A percentile compares a stretch with the other conserved stretches of the same genome.
Conservation (phyloP, 192 early-diverging fungal species). For the Coemansia sp. region DNA sequence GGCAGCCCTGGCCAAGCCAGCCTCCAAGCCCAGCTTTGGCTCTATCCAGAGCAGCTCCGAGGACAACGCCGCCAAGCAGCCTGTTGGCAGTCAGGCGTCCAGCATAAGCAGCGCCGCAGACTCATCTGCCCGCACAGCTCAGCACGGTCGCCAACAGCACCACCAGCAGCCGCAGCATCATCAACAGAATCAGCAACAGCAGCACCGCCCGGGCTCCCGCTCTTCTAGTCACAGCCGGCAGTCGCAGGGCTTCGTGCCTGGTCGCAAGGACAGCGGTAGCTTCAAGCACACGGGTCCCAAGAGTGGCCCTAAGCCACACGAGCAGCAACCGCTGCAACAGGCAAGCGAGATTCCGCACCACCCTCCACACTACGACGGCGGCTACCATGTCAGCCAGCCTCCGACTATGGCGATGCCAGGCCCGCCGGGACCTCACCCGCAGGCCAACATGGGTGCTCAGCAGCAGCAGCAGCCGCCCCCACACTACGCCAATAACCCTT, state of each 20-base stretch:
- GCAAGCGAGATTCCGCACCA: constrained; percentile 14
- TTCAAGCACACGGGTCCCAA: constrained; percentile 43
- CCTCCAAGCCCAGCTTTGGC: constrained; percentile 56
- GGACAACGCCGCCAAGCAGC: constrained; percentile 19
- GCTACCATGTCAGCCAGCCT: constrained; percentile 21
- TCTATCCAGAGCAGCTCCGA: constrained; percentile 34
- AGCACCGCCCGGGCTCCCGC: constrained; percentile 52
- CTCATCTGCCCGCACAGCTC: constrained; percentile 5
- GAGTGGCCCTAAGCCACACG: constrained; percentile 34
- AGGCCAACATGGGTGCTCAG: constrained; percentile 22
- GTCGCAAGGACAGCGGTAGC: constrained; percentile 33
- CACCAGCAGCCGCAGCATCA: constrained; percentile 25
- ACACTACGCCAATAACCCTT: constrained; percentile 39
- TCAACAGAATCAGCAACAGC: constrained; percentile 32
- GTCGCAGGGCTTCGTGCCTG: constrained; percentile 33
- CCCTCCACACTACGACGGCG: constrained; percentile 11
- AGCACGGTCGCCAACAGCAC: constrained; percentile 35
- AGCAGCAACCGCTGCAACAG: constrained; percentile 10
- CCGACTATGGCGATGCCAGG: constrained; percentile 28
- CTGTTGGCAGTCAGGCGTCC: background rate
- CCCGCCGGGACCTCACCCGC: constrained; percentile 16
- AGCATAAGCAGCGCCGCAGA: constrained; percentile 13
- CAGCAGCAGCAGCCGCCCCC: constrained; percentile 27
- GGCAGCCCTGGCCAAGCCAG: constrained; percentile 31
- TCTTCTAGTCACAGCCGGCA: constrained; percentile 47